Evolutionary conservation across 1,284 basidiomycete species (phyloP), one percentile per base, ranked within the genome.

Genomic region (Agaricales sp.): DNA sequence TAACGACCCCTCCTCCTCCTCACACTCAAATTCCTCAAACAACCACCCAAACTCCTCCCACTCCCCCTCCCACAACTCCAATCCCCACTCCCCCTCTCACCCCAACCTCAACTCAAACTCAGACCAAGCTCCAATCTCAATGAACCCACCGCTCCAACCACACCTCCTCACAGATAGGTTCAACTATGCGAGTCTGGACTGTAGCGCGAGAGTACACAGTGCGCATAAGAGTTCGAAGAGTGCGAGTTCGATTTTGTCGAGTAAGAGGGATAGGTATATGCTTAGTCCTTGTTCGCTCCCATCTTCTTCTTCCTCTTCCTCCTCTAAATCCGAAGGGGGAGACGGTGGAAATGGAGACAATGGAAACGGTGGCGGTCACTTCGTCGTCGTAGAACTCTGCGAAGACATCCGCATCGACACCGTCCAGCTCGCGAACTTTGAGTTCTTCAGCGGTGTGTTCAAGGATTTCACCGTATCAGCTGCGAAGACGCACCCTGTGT

Each of bases 401-500:
- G 94, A 98, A 57, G 95, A 98, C 63, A 93, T 99, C 57, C 74
- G 88, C 35, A 92, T 98, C 59, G 94, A 99, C 64, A 95, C 93
- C 0, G 79, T 99, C 46, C 93, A 98, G 61, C 70, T 99, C 3
- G 94, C 93, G 48, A 96, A 98, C 60, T 96, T 90, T 64, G 95
- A 99, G 67, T 98, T 98, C 70, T 99, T 98, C 69, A 93, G 89
- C 57, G 92, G 94, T 8, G 89, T 97, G 47, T 96, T 99, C 69
- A 89, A 91, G 64, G 87, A 93, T 48, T 88, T 99, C 55, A 76
- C 76, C 2, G 84, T 99, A 41, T 89, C 87, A 58, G 90, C 92
- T 1, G 82, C 89, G 3, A 87, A 88, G 63, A 86, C 77, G 47
- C 78, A 80, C 56, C 70, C 74, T 16, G 73, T 68, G 4, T 80